Conservation (phyloP, 1,139 yeast species). For the Starmera stellimalicola region DNA sequence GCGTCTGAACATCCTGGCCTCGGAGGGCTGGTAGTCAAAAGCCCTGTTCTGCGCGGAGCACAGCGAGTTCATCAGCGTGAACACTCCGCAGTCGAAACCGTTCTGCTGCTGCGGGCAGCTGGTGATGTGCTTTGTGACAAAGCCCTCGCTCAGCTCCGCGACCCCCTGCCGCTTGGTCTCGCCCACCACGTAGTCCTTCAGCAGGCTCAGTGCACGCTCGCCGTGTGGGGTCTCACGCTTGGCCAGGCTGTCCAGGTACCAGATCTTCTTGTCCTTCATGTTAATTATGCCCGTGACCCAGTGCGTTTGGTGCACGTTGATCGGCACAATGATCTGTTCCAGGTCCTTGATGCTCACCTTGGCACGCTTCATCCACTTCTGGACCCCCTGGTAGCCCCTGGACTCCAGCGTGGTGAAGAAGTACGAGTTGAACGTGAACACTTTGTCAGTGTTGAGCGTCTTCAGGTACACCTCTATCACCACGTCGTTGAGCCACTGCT, state of each 20-base stretch:
- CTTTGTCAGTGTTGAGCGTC: slow-evolving; percentile 33
- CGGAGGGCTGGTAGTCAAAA: slow-evolving; percentile 53
- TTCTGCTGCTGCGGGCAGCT: slow-evolving; percentile 80
- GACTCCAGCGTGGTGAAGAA: slow-evolving; percentile 64
- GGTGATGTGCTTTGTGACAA: slow-evolving; percentile 24
- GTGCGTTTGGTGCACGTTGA: slow-evolving; percentile 74
- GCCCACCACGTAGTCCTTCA: slow-evolving; percentile 51
- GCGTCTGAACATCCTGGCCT: slow-evolving; percentile 60
- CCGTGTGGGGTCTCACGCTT: slow-evolving; percentile 40
- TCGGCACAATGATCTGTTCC: slow-evolving; percentile 69
- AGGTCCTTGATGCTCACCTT: slow-evolving; percentile 58
- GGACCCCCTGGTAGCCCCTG: slow-evolving; percentile 75
- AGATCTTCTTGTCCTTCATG: slow-evolving; percentile 45
- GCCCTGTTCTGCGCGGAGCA: slow-evolving; percentile 40
- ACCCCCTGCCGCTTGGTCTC: slow-evolving; percentile 40
- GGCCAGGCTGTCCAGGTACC: slow-evolving; percentile 69
- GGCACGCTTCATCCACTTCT: slow-evolving; percentile 83
- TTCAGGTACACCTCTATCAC: slow-evolving; percentile 77
- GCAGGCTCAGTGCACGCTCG: slow-evolving; percentile 39
- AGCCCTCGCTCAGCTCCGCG: slow-evolving; percentile 22
- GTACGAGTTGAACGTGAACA: slow-evolving; percentile 79
- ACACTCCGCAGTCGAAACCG: slow-evolving; percentile 94
- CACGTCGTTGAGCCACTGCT: slow-evolving; percentile 85
- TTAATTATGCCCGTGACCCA: slow-evolving; percentile 89
- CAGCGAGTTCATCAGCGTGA: slow-evolving; percentile 72